These are phyloP conservation scores for Yamadazyma olivae DNA, from an alignment of 805 yeast species.

Conservation along the genomic window DNA sequence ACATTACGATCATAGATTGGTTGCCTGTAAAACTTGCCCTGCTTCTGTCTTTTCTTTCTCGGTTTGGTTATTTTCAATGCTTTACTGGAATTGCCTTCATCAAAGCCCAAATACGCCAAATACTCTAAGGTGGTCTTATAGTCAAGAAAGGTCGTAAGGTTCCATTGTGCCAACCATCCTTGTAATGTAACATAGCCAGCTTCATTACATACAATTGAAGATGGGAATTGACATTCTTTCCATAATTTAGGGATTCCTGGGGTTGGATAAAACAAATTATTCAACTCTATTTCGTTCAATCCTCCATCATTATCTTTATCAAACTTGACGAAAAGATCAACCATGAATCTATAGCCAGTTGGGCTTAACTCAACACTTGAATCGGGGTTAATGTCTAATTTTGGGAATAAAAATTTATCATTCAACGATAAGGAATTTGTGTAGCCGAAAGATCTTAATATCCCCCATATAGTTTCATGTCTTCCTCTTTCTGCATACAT, in stretches of 20 bases:
- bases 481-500: slow-evolving; percentile 87
- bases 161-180: slow-evolving; percentile 99
- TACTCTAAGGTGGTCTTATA: slow-evolving; percentile 82
- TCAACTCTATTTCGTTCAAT: slow-evolving; percentile 68
- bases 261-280: slow-evolving; percentile 74
- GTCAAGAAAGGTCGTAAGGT: slow-evolving; percentile 89
- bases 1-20: slow-evolving; percentile 81
- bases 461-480: slow-evolving; percentile 97
- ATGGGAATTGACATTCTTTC: slow-evolving; percentile 83
- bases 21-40: slow-evolving; percentile 61
- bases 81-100: slow-evolving; percentile 34
- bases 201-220: slow-evolving; percentile 84
- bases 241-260: slow-evolving; percentile 91
- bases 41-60: slow-evolving; percentile 65
- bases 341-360: slow-evolving; percentile 85
- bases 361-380: slow-evolving; percentile 92
- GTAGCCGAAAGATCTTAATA: slow-evolving; percentile 80
- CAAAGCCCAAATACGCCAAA: slow-evolving; percentile 87
- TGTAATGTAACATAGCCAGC: slow-evolving; percentile 87
- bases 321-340: slow-evolving; percentile 80
- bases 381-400: slow-evolving; percentile 65
- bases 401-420: slow-evolving; percentile 77
- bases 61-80: slow-evolving; percentile 76
- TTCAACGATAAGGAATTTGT: slow-evolving; percentile 87
- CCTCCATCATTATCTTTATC: slow-evolving; percentile 98